phyloP scores from a whole-genome alignment of 345 rosid species.

The Arabidopsis arenosa region DNA sequence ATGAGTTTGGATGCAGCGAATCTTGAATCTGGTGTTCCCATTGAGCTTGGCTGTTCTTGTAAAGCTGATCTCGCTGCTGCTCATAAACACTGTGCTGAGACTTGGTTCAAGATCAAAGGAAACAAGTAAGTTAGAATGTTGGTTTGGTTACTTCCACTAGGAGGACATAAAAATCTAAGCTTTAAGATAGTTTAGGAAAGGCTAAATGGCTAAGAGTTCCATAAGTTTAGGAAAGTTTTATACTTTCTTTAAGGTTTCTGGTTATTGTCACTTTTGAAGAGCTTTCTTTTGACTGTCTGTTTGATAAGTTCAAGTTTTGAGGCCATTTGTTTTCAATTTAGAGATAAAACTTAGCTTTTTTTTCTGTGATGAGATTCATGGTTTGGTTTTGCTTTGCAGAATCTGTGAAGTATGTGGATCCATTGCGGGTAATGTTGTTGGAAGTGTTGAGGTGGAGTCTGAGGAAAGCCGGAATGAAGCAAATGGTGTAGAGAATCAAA shows the following conservation, averaged over 20 bases:
- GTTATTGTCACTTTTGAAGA: background rate
- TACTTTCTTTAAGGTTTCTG: background rate
- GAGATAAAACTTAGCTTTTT: background rate
- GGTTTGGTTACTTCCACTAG: conserved; percentile 1
- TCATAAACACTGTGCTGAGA: conserved; percentile 85
- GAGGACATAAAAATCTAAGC: background rate
- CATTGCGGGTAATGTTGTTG: conserved; percentile 68
- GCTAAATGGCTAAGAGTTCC: background rate
- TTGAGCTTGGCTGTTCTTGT: conserved; percentile 87
- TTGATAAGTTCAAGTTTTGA: background rate
- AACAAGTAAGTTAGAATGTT: conserved; percentile 59
- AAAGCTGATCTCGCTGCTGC: conserved; percentile 91
- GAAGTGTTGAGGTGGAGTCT: conserved; percentile 55
- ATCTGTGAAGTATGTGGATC: conserved; percentile 97
- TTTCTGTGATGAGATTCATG: conserved; percentile 7
- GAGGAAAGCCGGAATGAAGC: conserved; percentile 56
- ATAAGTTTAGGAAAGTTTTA: background rate
- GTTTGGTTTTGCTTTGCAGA: conserved; percentile 51
- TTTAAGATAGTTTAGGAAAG: conserved; percentile 19
- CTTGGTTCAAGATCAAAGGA: conserved; percentile 93
- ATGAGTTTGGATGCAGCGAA: conserved; percentile 64
- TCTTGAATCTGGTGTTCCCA: conserved; percentile 66
- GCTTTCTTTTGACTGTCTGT: background rate
- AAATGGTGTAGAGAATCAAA: conserved; percentile 45
- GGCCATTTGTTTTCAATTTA: background rate